A percentile compares a stretch with the other conserved stretches of the same genome.
phyloP scores from a whole-genome alignment of 805 yeast genomes.

The Candida boidinii region DNA sequence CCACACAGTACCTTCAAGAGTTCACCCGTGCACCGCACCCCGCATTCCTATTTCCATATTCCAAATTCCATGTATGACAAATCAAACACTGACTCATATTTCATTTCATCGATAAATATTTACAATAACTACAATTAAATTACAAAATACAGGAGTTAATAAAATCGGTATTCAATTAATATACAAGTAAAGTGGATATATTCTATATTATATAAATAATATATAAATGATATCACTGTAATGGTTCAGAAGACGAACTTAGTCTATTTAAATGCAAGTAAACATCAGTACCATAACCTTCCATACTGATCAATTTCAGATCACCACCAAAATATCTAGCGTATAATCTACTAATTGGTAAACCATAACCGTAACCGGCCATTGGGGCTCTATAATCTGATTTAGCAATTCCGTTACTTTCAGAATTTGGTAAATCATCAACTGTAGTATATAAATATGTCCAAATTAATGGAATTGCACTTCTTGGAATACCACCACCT shows the following conservation, averaged over 20 bases:
- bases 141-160: no score
- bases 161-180: no score
- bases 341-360: slow-evolving; percentile 77
- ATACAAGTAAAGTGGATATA: no score
- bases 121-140: no score
- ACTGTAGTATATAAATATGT: slow-evolving; percentile 88
- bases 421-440: slow-evolving; percentile 57
- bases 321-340: slow-evolving; percentile 92
- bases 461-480: slow-evolving; percentile 82
- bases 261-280: slow-evolving; percentile 78
- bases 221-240: slow-evolving; percentile 34
- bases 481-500: slow-evolving; percentile 88
- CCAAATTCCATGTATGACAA: no score
- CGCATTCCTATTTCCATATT: no score
- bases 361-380: slow-evolving; percentile 92
- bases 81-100: no score
- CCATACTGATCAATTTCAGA: slow-evolving; percentile 80
- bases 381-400: slow-evolving; percentile 78
- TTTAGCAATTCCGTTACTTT: slow-evolving; percentile 38
- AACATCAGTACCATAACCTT: slow-evolving; percentile 91
- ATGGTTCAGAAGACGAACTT: slow-evolving; percentile 65
- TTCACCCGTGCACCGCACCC: no score
- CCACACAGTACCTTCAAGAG: no score
- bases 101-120: no score
- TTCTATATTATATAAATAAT: no score